Conservation (phyloP, 176 grass and related monocot species). For the Zoysia japonica region DNA sequence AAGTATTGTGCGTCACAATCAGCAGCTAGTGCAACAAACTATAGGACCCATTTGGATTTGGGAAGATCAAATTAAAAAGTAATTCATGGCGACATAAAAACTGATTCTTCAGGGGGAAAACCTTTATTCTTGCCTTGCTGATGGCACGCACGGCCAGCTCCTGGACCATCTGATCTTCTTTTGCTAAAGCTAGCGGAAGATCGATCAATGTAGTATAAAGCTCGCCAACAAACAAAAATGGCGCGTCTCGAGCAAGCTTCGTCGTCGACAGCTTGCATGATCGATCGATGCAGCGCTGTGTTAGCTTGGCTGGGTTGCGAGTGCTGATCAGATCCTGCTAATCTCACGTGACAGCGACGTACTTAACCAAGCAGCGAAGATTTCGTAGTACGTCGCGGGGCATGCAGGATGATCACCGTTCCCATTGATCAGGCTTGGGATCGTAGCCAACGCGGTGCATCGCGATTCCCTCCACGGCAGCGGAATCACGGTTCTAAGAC, state of each 20-base stretch:
- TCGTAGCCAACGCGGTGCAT: background rate
- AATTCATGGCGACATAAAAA: too few species aligned
- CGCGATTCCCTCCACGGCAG: background rate
- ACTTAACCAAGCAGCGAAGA: background rate
- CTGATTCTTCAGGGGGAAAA: too few species aligned
- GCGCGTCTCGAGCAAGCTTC: conserved; percentile 12
- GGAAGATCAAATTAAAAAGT: background rate
- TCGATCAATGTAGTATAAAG: too few species aligned
- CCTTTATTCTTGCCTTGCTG: too few species aligned
- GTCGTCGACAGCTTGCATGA: background rate
- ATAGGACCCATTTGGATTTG: background rate
- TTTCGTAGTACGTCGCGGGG: too few species aligned
- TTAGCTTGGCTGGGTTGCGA: background rate
- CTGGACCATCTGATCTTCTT: too few species aligned
- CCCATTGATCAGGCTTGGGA: background rate
- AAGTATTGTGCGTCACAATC: background rate
- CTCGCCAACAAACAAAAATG: background rate
- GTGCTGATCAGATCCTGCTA: background rate
- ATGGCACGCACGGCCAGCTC: too few species aligned
- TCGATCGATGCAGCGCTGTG: background rate
- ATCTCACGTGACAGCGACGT: conserved; percentile 8
- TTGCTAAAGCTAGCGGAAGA: too few species aligned
- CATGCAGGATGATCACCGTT: too few species aligned
- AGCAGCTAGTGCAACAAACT: background rate
- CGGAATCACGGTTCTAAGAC: background rate